These are phyloP conservation scores for Fusarium burgessii DNA, from an alignment of 2,329 filamentous ascomycete species.

Conservation along the genomic window DNA sequence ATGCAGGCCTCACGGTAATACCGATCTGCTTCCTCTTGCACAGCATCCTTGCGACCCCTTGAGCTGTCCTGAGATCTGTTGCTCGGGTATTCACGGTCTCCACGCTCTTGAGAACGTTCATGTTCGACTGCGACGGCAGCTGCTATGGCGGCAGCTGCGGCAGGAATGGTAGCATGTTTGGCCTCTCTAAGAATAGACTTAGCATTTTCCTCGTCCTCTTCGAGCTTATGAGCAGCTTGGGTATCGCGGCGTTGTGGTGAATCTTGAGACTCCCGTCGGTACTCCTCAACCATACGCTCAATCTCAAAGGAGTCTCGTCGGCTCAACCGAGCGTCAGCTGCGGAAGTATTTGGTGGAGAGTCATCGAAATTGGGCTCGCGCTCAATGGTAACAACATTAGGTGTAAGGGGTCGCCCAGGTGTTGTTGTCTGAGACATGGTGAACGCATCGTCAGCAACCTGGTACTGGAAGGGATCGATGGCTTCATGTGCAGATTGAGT, in stretches of 20 bases:
- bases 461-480: constrained; percentile 70
- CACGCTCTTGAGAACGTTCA: constrained; percentile 51
- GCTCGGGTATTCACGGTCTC: constrained; percentile 50
- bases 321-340: constrained; percentile 56
- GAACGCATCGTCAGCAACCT: constrained; percentile 66
- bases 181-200: constrained; percentile 60
- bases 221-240: constrained; percentile 43
- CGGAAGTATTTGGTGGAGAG: constrained; percentile 46
- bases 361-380: constrained; percentile 64
- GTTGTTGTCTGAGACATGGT: constrained; percentile 57
- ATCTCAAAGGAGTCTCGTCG: constrained; percentile 64
- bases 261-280: constrained; percentile 42
- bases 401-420: constrained; percentile 60
- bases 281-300: constrained; percentile 51
- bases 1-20: constrained; percentile 68
- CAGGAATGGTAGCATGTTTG: constrained; percentile 61
- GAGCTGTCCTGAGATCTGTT: constrained; percentile 51
- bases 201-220: constrained; percentile 59
- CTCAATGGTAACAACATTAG: constrained; percentile 65
- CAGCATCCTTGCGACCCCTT: constrained; percentile 54
- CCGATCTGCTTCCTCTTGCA: constrained; percentile 69
- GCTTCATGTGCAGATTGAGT: constrained; percentile 46
- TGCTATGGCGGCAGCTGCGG: constrained; percentile 60
- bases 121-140: constrained; percentile 60
- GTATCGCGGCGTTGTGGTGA: constrained; percentile 35